Evolutionary conservation across 208 protist species (phyloP).

Genomic region (Acanthamoeba sp.): DNA sequence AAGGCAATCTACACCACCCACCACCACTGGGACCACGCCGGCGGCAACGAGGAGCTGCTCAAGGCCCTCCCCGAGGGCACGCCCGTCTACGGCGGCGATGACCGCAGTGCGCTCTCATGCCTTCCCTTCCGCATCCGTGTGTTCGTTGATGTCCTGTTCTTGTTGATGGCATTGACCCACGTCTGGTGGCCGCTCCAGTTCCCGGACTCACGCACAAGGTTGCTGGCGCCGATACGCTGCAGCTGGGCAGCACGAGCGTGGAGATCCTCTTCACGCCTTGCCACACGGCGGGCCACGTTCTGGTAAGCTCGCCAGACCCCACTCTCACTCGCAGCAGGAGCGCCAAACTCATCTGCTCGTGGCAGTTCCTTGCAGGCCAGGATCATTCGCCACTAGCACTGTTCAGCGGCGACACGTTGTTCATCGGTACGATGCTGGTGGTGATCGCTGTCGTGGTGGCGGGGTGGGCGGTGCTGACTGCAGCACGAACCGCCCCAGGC

Average conservation of each 20-base stretch:
- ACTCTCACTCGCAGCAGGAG: no score
- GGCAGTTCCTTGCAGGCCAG: constrained; percentile 59
- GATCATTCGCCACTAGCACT: constrained; percentile 83
- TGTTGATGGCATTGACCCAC: neutral
- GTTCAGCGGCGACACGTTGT: constrained; percentile 96
- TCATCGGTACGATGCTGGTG: constrained; percentile 90
- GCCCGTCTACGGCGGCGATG: constrained; percentile 90
- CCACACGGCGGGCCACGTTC: constrained; percentile 93
- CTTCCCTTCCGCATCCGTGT: neutral
- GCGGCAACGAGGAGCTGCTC: constrained; percentile 91
- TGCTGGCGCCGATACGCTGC: constrained; percentile 87
- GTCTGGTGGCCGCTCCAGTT: constrained; percentile 64
- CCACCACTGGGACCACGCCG: constrained; percentile 95
- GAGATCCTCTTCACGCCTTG: constrained; percentile 92
- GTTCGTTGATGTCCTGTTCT: neutral
- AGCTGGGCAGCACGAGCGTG: constrained; percentile 89
- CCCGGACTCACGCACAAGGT: constrained; percentile 89
- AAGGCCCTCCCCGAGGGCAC: constrained; percentile 70
- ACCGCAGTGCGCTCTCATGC: constrained; percentile 80
- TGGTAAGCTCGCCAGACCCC: constrained; percentile 87
- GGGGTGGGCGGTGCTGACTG: neutral
- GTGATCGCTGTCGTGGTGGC: neutral
- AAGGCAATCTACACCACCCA: constrained; percentile 93
- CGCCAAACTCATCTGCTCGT: no score
- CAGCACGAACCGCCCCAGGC: neutral